Percentiles rank a stretch among this genome's conserved stretches.
Conservation (phyloP, 116 monocot species). For the Posidonia oceanica region DNA sequence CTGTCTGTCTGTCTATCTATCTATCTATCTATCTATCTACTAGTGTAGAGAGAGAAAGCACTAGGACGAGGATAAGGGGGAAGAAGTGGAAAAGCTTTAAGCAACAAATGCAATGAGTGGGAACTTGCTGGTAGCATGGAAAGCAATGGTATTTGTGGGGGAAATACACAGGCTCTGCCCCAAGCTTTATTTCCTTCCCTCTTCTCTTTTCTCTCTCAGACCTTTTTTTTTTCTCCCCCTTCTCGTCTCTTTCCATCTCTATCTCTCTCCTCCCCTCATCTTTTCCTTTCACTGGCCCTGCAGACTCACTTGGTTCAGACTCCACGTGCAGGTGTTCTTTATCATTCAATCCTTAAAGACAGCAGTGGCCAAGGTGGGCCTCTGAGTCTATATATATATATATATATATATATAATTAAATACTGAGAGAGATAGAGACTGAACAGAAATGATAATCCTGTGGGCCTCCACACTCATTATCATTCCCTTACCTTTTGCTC, state of each 20-base stretch:
- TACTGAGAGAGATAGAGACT: not conserved
- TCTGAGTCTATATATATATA: constrained; percentile 10
- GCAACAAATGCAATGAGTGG: constrained; percentile 42
- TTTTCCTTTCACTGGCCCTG: constrained; percentile 18
- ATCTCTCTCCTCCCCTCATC: not conserved
- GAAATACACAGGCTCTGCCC: constrained; percentile 10
- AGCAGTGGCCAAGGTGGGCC: constrained; percentile 26
- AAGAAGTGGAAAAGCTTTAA: constrained; percentile 26
- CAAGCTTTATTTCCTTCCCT: not conserved
- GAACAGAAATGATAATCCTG: constrained; percentile 17
- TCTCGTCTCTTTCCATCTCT: not conserved
- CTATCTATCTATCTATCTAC: not conserved
- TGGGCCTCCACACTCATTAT: constrained; percentile 23
- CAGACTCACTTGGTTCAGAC: constrained; percentile 42
- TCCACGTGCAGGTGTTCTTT: constrained; percentile 60
- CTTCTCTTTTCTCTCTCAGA: not conserved
- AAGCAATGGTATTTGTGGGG: constrained; percentile 20
- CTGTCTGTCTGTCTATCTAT: too few species aligned
- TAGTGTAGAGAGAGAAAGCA: too few species aligned
- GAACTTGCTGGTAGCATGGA: constrained; percentile 15
- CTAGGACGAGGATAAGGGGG: not conserved
- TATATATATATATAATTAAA: too few species aligned
- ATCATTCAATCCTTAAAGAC: constrained; percentile 39
- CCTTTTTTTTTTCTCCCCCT: not conserved
- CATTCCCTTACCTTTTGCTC: constrained; percentile 22